Evolutionary conservation across 2,329 filamentous ascomycete genomes (phyloP).

Genomic region (Penicillium sp.): DNA sequence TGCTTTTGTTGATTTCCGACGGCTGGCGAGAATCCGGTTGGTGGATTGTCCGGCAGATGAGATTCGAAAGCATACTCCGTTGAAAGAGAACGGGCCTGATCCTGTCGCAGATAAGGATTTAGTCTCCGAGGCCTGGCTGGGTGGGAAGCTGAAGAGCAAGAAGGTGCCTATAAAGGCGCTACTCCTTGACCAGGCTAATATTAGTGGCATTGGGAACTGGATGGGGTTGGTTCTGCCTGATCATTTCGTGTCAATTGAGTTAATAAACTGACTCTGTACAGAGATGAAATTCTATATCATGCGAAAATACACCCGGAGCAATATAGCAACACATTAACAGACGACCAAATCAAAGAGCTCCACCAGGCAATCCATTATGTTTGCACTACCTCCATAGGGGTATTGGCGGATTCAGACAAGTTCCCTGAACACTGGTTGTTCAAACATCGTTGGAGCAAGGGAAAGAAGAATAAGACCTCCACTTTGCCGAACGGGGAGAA

Average conservation of each 20-base stretch:
- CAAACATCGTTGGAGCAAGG: conserved; percentile 86
- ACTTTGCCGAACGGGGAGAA: conserved; percentile 82
- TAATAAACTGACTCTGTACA: conserved; percentile 29
- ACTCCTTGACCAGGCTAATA: conserved; percentile 82
- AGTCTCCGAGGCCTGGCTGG: conserved; percentile 77
- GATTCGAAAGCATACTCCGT: conserved; percentile 75
- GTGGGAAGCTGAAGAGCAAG: conserved; percentile 71
- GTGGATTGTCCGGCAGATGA: conserved; percentile 78
- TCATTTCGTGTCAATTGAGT: not conserved
- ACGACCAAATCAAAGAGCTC: conserved; percentile 72
- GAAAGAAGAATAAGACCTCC: conserved; percentile 71
- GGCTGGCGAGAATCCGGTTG: conserved; percentile 79
- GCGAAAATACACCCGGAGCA: conserved; percentile 90
- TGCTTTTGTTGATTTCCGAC: conserved; percentile 82
- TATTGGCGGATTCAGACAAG: conserved; percentile 78
- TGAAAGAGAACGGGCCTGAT: conserved; percentile 93
- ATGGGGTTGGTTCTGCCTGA: conserved; percentile 64
- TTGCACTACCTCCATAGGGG: conserved; percentile 77
- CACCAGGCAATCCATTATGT: conserved; percentile 77
- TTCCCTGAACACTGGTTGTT: conserved; percentile 91
- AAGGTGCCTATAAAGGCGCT: conserved; percentile 89
- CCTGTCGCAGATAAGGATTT: conserved; percentile 80
- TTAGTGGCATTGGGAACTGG: conserved; percentile 97
- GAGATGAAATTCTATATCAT: conserved; percentile 89
- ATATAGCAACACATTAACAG: conserved; percentile 80